Base-by-base conservation (phyloP, 352 stramenopile genomes). In the Nothophytophthora sp. region DNA sequence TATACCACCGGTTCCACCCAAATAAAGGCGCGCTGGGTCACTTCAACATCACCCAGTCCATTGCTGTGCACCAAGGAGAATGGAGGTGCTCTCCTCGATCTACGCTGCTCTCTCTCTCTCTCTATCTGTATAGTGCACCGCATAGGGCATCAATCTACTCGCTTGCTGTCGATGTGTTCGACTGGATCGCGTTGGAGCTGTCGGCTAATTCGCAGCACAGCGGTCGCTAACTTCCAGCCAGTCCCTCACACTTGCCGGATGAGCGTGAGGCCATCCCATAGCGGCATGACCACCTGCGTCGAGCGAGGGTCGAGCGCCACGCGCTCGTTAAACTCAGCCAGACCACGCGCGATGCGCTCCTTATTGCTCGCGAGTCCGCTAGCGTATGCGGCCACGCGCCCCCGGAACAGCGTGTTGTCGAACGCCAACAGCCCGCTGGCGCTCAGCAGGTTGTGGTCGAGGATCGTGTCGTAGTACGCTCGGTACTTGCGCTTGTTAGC, bases 341-440 rank as follows among this genome's bases (percentile, higher is more conserved):
- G 35, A 41, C 88, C 40, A 44, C 78, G 52, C 57, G 81, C 71
- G 11, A 87, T 74, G 6, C 70, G 66, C 39, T 90, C 73, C 37
- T 86, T 90, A 11, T 47, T 66, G 39, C 56, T 65, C 12, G 55
- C 63, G 19, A 67, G 36, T 23, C 79, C 79, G 24, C 50, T 47
- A 5, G 45, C 76, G n/a, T 42, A 75, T 22, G 87, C 84, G 5
- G 96, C 52, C 5, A 98, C 91, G 0, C 92, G 69, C n/a, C 90
- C 90, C 35, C 94, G 95, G 67, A 96, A 98, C 12, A 98, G 48
- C 11, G 95, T 96, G 70, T 98, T 98, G 66, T 98, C 94, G 24
- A 97, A 91, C 0, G 97, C 63, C 38, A 98, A 75, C 8, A 97
- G 38, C 0, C 90, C 90, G 6, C 74, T 72, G 11, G 72, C 66